Evolutionary conservation across 164 flowering plant species (phyloP).

Genomic region (Chloranthus sessilifolius): DNA sequence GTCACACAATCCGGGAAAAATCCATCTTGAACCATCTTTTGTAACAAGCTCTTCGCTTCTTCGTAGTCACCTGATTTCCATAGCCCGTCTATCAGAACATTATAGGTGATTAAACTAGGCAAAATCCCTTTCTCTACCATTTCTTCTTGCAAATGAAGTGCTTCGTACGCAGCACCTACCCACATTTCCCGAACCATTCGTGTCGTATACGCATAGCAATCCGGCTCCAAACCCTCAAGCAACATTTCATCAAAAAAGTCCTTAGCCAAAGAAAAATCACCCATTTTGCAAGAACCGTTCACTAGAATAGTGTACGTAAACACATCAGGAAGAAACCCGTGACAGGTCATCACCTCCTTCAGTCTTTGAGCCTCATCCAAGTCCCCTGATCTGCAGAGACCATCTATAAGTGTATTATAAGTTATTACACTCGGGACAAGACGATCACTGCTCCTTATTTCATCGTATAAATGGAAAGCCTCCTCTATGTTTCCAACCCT

Average conservation of each 20-base stretch:
- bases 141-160: slow-evolving; percentile 53
- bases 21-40: slow-evolving; percentile 42
- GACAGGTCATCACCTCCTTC: slow-evolving; percentile 46
- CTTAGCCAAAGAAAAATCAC: slow-evolving; percentile 41
- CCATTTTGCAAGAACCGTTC: slow-evolving; percentile 45
- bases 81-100: slow-evolving; percentile 51
- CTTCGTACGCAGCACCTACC: slow-evolving; percentile 29
- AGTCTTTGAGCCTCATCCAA: slow-evolving; percentile 42
- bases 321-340: slow-evolving; percentile 48
- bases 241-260: slow-evolving; percentile 53
- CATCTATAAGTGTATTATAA: slow-evolving; percentile 59
- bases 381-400: slow-evolving; percentile 44
- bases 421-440: slow-evolving; percentile 50
- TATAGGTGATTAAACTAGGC: slow-evolving; percentile 50
- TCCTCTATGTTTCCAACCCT: slow-evolving; percentile 36
- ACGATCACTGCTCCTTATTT: slow-evolving; percentile 22
- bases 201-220: slow-evolving; percentile 41
- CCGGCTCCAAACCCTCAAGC: slow-evolving; percentile 50
- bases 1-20: slow-evolving; percentile 56
- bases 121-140: slow-evolving; percentile 45
- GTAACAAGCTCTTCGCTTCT: slow-evolving; percentile 36
- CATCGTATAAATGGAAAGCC: slow-evolving; percentile 50
- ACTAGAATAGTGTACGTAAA: slow-evolving; percentile 57
- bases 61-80: slow-evolving; percentile 40
- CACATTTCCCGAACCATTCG: slow-evolving; percentile 45